Evolutionary conservation across 2,329 filamentous ascomycete genomes (phyloP).

Genomic region (Clarireedia homoeocarpa): DNA sequence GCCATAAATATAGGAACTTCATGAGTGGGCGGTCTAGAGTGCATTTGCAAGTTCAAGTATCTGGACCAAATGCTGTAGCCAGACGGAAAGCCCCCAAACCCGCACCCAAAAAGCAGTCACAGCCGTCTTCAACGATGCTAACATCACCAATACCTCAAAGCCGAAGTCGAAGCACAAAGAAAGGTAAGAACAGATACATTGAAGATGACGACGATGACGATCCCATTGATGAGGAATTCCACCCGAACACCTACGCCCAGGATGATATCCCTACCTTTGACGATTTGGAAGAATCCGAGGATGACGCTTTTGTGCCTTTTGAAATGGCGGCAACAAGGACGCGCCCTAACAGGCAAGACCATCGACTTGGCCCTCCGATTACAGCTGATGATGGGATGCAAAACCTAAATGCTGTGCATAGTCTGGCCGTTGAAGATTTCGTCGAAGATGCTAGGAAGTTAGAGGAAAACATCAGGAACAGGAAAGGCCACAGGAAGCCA

Average conservation of each 20-base stretch:
- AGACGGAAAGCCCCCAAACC: constrained; percentile 30
- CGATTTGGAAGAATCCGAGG: constrained; percentile 27
- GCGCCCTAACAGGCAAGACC: constrained; percentile 1
- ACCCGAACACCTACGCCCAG: constrained; percentile 24
- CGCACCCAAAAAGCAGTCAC: constrained; percentile 8
- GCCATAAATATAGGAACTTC: constrained; percentile 22
- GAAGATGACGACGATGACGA: constrained; percentile 2
- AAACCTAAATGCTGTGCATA: constrained; percentile 50
- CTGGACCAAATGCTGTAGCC: constrained; percentile 17
- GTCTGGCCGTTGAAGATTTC: constrained; percentile 57
- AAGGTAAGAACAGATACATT: constrained; percentile 26
- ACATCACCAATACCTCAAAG: constrained; percentile 31
- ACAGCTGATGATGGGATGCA: constrained; percentile 46
- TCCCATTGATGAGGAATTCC: background rate
- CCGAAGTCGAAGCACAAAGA: constrained; percentile 14
- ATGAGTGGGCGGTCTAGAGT: constrained; percentile 24
- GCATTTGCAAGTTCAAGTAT: constrained; percentile 24
- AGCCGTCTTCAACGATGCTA: constrained; percentile 54
- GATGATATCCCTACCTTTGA: constrained; percentile 43
- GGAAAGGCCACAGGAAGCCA: constrained; percentile 45
- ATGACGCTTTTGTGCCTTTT: constrained; percentile 26
- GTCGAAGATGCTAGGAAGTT: constrained; percentile 51
- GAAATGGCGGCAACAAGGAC: constrained; percentile 29
- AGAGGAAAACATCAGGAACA: constrained; percentile 54
- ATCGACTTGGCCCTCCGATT: constrained; percentile 49